Base-by-base conservation (phyloP, 2,329 filamentous ascomycete species). In the Fusarium torreyae region DNA sequence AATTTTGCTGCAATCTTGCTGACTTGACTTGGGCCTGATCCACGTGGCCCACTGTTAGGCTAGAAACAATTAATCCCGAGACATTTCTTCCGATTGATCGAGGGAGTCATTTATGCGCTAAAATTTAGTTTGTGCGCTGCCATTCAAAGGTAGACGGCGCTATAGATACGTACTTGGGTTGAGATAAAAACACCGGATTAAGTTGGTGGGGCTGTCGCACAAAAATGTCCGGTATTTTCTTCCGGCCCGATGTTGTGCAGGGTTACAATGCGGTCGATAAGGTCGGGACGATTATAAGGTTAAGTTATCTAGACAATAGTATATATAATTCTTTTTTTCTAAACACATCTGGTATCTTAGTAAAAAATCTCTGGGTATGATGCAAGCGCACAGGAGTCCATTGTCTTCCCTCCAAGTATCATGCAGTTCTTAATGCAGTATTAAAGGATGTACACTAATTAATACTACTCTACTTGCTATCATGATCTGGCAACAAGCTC, bases 1-100 rank as follows among this genome's bases (percentile, higher is more conserved):
- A 68, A 63, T 57, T 70, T 57, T 64, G 40, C 26, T 24, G 14
- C 28, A n/a, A 31, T 39, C 18, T 66, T 46, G 62, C 66, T 69
- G 62, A 69, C 49, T 61, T 49, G 54, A 33, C 14, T 13, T 36
- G 39, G n/a, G 24, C 13, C 24, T n/a, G 45, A 48, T 48, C 64
- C 70, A 72, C 67, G 70, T 72, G 70, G 70, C 14, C 68, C 68
- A 72, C 66, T 52, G 54, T 54, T 58, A 56, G 66, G 69, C 51
- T 44, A 36, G 48, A 66, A 56, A 11, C 4, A 31, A n/a, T 49
- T 36, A 17, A 49, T 28, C n/a, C n/a, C 11, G 10, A 31, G 22
- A 9, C 13, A n/a, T 24, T 49, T n/a, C 36, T 55, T 28, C 4
- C 42, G 11, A 48, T 28, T 44, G 34, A 44, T 38, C 38, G 31